Base-by-base conservation (phyloP, 1,284 basidiomycete species). In the Marasmius tenuissimus region DNA sequence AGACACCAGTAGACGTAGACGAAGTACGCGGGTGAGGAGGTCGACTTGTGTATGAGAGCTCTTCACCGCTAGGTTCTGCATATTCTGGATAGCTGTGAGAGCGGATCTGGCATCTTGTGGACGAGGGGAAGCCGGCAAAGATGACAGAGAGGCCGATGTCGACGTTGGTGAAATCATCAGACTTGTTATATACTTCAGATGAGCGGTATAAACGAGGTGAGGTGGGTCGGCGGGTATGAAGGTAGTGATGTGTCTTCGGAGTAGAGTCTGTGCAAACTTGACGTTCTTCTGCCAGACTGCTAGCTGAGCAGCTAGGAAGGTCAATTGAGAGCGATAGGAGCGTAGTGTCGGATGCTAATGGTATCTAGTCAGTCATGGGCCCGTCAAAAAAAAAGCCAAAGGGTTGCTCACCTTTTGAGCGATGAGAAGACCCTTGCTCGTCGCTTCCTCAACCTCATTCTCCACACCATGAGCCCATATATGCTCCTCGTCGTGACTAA, bases 341-440 rank as follows among this genome's bases (percentile, higher is more conserved):
- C 83, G 78, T 10, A 91, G 76, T 9, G 86, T 81, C 1, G 89
- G 86, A 66, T 88, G 85, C 85, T 54, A 16, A n/a, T 88, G 61
- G 2, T 12, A 49, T 12, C 42, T 58, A 18, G 67, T 27, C 16
- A 4, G 34, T n/a, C 56, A 18, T 27, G 27, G 27, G 12, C 35
- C 20, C 45, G 40, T n/a, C 11, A 12, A 42, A 6, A 18, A 47
- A 52, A 8, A 50, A 59, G 16, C 61, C 9, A 57, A 48, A 45
- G 10, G 8, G 1, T 4, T 33, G 66, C 72, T 18, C 67, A 87
- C 87, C 74, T 87, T 88, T 70, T 87, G 84, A 0, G 87, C 78
- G 33, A n/a, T 14, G 35, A 42, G 38, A 20, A 33, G 20, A 54
- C 80, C 84, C 69, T 81, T 82, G 59, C 77, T 76, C 16, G 84